phyloP scores from a whole-genome alignment of 768 basidiomycete species.

The Mycena haematopus region DNA sequence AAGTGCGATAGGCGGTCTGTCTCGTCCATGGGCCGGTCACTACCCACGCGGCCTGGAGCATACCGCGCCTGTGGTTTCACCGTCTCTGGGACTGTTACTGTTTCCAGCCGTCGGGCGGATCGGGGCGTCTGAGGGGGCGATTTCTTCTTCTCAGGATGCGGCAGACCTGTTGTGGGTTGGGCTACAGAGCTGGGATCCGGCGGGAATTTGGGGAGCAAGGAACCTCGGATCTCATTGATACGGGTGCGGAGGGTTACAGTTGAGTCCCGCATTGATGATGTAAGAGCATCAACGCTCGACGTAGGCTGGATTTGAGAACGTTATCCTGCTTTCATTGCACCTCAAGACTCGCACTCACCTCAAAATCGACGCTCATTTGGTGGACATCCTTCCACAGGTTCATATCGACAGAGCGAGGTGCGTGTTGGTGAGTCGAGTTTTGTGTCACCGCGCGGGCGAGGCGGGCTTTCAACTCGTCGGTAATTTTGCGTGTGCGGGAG shows the following conservation, averaged over 20 bases:
- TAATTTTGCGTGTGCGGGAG: slow-evolving; percentile 21
- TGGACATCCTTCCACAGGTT: slow-evolving; percentile 30
- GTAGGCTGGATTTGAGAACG: slow-evolving; percentile 23
- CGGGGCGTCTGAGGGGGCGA: slow-evolving; percentile 18
- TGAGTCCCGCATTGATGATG: slow-evolving; percentile 20
- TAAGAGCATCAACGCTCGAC: slow-evolving; percentile 33
- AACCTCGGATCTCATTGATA: slow-evolving; percentile 38
- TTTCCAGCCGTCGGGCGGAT: slow-evolving; percentile 26
- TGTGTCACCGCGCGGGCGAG: slow-evolving; percentile 1
- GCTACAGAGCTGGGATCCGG: slow-evolving; percentile 27
- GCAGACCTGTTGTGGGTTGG: slow-evolving; percentile 29
- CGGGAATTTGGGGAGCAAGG: slow-evolving; percentile 38
- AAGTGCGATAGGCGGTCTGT: no score
- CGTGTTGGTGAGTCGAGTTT: background rate
- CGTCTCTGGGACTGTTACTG: slow-evolving; percentile 23
- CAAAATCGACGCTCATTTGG: slow-evolving; percentile 26
- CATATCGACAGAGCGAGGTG: slow-evolving; percentile 3
- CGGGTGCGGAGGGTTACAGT: slow-evolving; percentile 29
- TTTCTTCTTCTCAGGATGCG: background rate
- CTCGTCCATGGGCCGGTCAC: no score
- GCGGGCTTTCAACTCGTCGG: slow-evolving; percentile 19
- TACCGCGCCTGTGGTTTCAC: slow-evolving; percentile 30
- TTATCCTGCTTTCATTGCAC: background rate
- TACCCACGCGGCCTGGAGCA: slow-evolving; percentile 1
- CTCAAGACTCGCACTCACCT: slow-evolving; percentile 21